Evolutionary conservation across 371 early-diverging fungal genomes (phyloP).

Genomic region (Actinomortierella wolfii): DNA sequence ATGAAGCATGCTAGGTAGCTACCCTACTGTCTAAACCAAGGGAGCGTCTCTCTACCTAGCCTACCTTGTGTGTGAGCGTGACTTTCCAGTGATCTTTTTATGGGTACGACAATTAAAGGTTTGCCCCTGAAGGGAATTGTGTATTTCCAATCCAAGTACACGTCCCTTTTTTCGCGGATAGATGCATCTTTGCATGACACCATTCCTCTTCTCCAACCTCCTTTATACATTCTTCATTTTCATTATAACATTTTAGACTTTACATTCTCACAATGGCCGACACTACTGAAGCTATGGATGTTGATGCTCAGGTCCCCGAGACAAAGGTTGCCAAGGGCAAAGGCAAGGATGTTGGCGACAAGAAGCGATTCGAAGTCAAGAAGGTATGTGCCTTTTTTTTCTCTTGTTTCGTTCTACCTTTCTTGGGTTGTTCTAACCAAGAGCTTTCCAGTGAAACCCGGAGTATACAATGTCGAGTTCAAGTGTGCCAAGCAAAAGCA

Average conservation of each 20-base stretch:
- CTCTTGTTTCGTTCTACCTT: not conserved
- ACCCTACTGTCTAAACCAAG: no score
- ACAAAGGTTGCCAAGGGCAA: conserved; percentile 52
- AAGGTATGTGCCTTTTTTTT: conserved; percentile 63
- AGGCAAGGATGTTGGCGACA: conserved; percentile 64
- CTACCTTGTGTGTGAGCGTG: no score
- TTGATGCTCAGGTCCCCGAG: conserved; percentile 32
- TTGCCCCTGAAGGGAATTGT: no score
- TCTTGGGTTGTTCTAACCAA: not conserved
- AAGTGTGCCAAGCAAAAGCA: no score
- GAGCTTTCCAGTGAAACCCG: no score
- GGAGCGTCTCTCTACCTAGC: no score
- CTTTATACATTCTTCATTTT: not conserved
- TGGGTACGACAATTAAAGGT: no score
- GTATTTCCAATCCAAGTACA: no score
- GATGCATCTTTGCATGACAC: not conserved
- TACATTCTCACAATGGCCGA: conserved; percentile 26
- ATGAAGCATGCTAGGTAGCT: no score
- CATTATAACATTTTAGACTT: not conserved
- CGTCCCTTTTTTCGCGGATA: not conserved
- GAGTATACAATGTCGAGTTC: no score
- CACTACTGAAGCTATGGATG: conserved; percentile 44
- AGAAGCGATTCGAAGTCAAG: conserved; percentile 95
- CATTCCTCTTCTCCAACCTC: not conserved
- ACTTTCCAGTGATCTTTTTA: no score